These are phyloP conservation scores for Pseudogymnoascus sp. DNA, from an alignment of 2,329 filamentous ascomycete species.

Conservation along the genomic window DNA sequence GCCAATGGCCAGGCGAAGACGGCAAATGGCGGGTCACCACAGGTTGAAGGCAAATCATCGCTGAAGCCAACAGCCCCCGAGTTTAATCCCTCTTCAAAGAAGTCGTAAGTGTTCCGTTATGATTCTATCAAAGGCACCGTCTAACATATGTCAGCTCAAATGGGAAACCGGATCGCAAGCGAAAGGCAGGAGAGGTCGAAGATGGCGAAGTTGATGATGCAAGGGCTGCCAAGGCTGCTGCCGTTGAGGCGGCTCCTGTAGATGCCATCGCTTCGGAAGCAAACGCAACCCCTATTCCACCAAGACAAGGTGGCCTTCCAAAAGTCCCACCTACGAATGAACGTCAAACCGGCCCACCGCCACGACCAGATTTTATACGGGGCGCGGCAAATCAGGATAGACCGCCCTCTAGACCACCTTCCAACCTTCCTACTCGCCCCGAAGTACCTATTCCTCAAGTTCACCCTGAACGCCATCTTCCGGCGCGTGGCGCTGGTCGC, in stretches of 20 bases:
- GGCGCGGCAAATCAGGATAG: background rate
- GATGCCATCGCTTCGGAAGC: conserved; percentile 9
- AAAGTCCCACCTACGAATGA: background rate
- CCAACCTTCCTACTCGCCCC: conserved; percentile 25
- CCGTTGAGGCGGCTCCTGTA: background rate
- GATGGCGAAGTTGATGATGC: conserved; percentile 66
- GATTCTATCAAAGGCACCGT: background rate
- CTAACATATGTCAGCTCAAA: background rate
- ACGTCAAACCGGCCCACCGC: background rate
- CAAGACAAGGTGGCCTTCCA: background rate
- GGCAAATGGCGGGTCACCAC: background rate
- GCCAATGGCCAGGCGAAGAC: conserved; percentile 13
- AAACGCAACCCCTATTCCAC: background rate
- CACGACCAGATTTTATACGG: background rate
- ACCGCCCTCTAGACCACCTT: conserved; percentile 3
- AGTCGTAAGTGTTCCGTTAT: conserved; percentile 21
- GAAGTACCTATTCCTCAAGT: conserved; percentile 22
- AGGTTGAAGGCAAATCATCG: conserved; percentile 28
- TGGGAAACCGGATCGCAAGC: conserved; percentile 12
- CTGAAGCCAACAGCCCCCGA: conserved; percentile 53
- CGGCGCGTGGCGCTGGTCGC: conserved; percentile 23
- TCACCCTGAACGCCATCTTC: conserved; percentile 23
- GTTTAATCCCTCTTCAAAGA: conserved; percentile 48
- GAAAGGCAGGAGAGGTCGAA: conserved; percentile 46
- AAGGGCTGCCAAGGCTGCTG: conserved; percentile 28